A percentile compares a stretch with the other conserved stretches of the same genome.
These are phyloP conservation scores for Sedum album DNA, from an alignment of 164 flowering plant genomes.

Conservation along the genomic window DNA sequence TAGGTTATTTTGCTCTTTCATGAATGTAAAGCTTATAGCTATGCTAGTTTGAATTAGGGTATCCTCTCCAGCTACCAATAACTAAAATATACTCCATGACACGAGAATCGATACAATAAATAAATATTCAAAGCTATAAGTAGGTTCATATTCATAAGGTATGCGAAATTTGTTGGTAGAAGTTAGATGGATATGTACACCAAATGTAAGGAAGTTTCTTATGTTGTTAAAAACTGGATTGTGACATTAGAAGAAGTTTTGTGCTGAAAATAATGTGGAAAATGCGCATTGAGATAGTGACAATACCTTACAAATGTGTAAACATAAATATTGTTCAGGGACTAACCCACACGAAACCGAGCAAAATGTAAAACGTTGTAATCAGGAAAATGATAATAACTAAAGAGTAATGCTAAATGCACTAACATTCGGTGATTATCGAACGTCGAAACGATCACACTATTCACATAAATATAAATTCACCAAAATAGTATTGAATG, in stretches of 20 bases:
- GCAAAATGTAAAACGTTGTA: not conserved
- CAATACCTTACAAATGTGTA: not conserved
- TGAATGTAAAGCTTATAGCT: not conserved
- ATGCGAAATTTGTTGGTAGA: not conserved
- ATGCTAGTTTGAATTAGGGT: not conserved
- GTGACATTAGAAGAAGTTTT: not conserved
- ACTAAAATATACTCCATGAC: not conserved
- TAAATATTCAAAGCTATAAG: not conserved
- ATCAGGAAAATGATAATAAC: no score
- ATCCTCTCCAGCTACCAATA: not conserved
- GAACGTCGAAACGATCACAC: no score
- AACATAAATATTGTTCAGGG: not conserved
- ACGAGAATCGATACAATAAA: not conserved
- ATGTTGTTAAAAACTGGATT: not conserved
- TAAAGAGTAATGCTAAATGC: not conserved
- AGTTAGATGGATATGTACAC: constrained; percentile 4
- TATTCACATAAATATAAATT: no score
- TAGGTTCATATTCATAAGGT: not conserved
- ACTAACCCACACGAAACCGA: not conserved
- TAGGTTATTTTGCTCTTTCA: not conserved
- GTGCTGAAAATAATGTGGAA: not conserved
- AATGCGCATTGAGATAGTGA: not conserved
- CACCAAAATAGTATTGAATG: no score
- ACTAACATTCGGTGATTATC: no score
- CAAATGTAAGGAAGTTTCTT: not conserved